Base-by-base conservation (phyloP, 2,329 filamentous ascomycete species). In the Epichloe hybrida region DNA sequence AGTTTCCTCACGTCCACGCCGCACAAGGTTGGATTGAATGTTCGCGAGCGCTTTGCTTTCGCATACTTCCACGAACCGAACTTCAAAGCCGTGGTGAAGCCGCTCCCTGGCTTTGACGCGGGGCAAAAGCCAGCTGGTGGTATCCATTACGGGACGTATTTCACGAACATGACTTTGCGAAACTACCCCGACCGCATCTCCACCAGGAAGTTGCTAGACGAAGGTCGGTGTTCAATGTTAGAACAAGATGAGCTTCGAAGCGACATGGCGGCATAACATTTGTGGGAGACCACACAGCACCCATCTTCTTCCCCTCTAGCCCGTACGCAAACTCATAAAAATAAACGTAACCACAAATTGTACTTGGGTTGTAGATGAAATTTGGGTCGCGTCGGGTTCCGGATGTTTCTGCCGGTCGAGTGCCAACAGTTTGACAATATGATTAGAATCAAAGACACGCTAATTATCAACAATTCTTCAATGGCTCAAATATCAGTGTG, bases 41-140 rank as follows among this genome's bases (percentile, higher is more conserved):
- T 64, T 1, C 57, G 62, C 4, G 71, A 75, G 57, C 66, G 72
- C 4, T 74, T 70, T 39, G 67, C 72, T 0, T 73, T 74, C 55
- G 72, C 72, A 5, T 75, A 75, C 56, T 75, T 75, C 57, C 72
- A 75, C 52, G 72, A 75, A 60, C 72, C 72, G 21, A 73, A 67
- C 58, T 75, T 76, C 56, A 64, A 69, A 20, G 63, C 71, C 1
- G 65, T 73, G 9, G 52, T 72, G 13, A 67, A 66, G 56, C 71
- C 72, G 0, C 60, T 75, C 7, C 61, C 63, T 0, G 67, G 66
- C 3, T 71, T 67, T 51, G 58, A 67, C 7, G 61, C 48, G 6
- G 60, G 63, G 3, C 60, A 64, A 48, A 55, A 57, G 21, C 60
- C 59, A 2, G 46, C 53, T 5, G 64, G 69, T n/a, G 68, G 70